phyloP scores from a whole-genome alignment of 169 alveolate species.

The Ichthyophthirius multifiliis region DNA sequence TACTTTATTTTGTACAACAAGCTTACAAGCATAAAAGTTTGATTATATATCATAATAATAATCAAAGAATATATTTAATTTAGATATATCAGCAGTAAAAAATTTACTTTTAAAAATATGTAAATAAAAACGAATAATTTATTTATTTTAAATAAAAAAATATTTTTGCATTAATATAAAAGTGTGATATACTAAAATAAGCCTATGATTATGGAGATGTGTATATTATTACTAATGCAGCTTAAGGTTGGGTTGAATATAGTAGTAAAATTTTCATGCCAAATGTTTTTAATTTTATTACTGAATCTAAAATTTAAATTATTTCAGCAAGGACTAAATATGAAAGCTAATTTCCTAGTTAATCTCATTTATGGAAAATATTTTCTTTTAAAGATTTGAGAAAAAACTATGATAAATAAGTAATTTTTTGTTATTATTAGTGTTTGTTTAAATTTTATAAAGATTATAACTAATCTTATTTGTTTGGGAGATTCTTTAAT shows the following conservation, averaged over 20 bases:
- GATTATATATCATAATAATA: constrained; percentile 26
- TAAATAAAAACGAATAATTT: not conserved
- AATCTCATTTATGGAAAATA: constrained; percentile 89
- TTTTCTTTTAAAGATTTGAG: constrained; percentile 88
- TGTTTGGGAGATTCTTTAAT: constrained; percentile 92
- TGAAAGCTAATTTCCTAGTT: constrained; percentile 87
- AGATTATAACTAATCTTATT: constrained; percentile 89
- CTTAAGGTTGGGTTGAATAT: constrained; percentile 94
- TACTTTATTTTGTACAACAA: constrained; percentile 91
- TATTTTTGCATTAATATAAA: not conserved
- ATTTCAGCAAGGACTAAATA: constrained; percentile 91
- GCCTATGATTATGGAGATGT: constrained; percentile 68
- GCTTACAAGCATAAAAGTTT: constrained; percentile 35
- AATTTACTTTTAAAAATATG: not conserved
- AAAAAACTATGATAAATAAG: constrained; percentile 77
- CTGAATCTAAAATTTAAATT: constrained; percentile 68
- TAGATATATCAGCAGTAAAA: constrained; percentile 43
- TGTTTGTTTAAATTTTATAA: too few species aligned
- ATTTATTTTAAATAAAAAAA: not conserved
- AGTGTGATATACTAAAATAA: constrained; percentile 28
- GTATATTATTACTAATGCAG: constrained; percentile 93
- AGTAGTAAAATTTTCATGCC: constrained; percentile 45
- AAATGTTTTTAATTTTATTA: constrained; percentile 29
- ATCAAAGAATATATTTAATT: not conserved
- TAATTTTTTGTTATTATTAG: too few species aligned